Base-by-base conservation (phyloP, 495 filamentous ascomycete genomes). In the Cenococcum geophilum region DNA sequence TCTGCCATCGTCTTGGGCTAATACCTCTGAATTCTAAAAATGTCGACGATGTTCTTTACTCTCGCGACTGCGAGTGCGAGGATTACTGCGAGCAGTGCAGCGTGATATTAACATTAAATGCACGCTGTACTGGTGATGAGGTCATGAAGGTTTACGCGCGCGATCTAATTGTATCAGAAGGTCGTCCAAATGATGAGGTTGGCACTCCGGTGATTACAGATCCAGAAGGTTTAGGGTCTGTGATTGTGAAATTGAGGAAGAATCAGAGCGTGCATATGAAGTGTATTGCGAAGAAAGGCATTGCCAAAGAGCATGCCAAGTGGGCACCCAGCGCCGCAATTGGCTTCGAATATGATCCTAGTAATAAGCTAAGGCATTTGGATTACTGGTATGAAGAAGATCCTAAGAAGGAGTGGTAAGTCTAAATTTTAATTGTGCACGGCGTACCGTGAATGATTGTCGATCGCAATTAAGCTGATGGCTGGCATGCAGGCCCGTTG, bases 261-360 rank as follows among this genome's bases (percentile, higher is more conserved):
- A 87, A 85, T 4, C 95, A 98, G 72, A 89, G 95, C 72, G 71
- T 98, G 56, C 86, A 87, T 72, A 81, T 97, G 72, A 86, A 84
- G 47, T 97, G 92, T 69, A 85, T 97, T 64, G 95, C 91, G 55
- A 97, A 96, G 81, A 97, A 97, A 79, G 93, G 93, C 0, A 97
- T 97, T 60, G 91, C 92, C 2, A 98, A 97, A 79, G 93, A 98
- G 72, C 93, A 98, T 77, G 87, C 95, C 0, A 98, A 98, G 73
- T 98, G 93, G 93, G 86, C 88, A 52, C 91, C 95, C 1, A 88
- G 86, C 43, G 79, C 91, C 59, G 95, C 93, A 5, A 85, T 98
- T 54, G 93, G 91, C 23, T 98, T 97, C 68, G 93, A 98, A 75
- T 98, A 98, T 74, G 93, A 98, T 70, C 93, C 93, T 60, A 86